Evolutionary conservation across 2,329 filamentous ascomycete genomes (phyloP).

Genomic region (Dothistroma septosporum): DNA sequence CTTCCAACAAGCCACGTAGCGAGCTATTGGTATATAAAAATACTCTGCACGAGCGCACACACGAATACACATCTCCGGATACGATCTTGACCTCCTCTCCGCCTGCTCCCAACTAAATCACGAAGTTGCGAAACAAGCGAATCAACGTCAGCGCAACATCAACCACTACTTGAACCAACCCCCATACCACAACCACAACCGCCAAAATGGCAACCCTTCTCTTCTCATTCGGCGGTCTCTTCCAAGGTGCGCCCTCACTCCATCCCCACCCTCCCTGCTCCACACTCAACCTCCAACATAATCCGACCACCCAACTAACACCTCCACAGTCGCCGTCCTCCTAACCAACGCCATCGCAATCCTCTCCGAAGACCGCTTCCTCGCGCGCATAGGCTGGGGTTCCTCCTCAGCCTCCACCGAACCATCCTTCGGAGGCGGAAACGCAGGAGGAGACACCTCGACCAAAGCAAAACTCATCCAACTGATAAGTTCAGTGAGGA

Average conservation of each 20-base stretch:
- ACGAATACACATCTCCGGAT: too few species aligned
- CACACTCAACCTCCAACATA: background rate
- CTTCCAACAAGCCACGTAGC: too few species aligned
- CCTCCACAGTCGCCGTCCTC: constrained; percentile 65
- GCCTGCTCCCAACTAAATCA: too few species aligned
- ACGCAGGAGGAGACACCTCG: constrained; percentile 64
- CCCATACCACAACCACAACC: constrained; percentile 1
- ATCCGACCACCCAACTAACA: constrained; percentile 20
- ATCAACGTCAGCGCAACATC: background rate
- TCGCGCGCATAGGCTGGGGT: constrained; percentile 83
- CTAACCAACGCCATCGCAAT: constrained; percentile 91
- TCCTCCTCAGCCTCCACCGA: constrained; percentile 57
- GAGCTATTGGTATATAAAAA: too few species aligned
- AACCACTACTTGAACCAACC: constrained; percentile 1
- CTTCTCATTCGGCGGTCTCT: constrained; percentile 64
- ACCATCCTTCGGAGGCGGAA: constrained; percentile 73
- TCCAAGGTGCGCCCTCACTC: constrained; percentile 58
- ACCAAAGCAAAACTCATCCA: constrained; percentile 85
- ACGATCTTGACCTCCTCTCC: background rate
- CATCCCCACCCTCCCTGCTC: background rate
- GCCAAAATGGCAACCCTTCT: constrained; percentile 48
- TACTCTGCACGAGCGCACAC: too few species aligned
- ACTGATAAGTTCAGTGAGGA: constrained; percentile 83
- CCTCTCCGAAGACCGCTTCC: constrained; percentile 91
- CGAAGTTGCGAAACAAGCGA: background rate